Evolutionary conservation across 2,329 filamentous ascomycete species (phyloP).

Genomic region (Ophiostoma triangulosporum): DNA sequence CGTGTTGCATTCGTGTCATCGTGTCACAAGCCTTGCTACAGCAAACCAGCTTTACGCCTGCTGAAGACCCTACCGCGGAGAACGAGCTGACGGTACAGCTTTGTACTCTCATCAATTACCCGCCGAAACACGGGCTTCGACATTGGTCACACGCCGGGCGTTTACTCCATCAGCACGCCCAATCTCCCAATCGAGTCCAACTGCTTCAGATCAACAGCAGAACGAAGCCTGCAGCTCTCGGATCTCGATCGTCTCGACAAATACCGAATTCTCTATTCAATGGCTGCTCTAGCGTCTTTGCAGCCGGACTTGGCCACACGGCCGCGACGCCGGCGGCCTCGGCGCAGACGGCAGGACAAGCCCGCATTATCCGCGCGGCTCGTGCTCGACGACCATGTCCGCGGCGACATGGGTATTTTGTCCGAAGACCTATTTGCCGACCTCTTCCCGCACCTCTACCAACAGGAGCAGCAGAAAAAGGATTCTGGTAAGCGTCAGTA

Average conservation of each 20-base stretch:
- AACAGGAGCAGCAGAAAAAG: constrained; percentile 17
- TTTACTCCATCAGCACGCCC: neutral
- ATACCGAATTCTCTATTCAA: neutral
- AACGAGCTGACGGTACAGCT: neutral
- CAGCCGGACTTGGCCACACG: neutral
- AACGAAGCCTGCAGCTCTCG: no score
- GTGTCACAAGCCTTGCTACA: neutral
- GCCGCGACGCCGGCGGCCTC: constrained; percentile 18
- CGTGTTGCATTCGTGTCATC: neutral
- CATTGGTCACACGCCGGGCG: neutral
- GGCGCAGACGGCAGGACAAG: constrained; percentile 52
- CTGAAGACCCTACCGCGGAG: neutral
- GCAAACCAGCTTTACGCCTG: neutral
- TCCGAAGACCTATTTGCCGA: constrained; percentile 77
- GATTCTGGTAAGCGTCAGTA: constrained; percentile 25
- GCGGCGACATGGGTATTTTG: constrained; percentile 71
- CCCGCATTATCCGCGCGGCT: constrained; percentile 66
- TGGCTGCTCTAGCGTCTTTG: neutral
- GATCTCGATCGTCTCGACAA: no score
- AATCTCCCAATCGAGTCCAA: neutral
- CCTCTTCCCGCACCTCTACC: constrained; percentile 51
- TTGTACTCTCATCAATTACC: neutral
- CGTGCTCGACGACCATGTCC: constrained; percentile 72
- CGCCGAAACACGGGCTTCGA: neutral
- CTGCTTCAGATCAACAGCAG: neutral